These are phyloP conservation scores for Naganishia sp. DNA, from an alignment of 1,284 basidiomycete genomes.

Conservation along the genomic window DNA sequence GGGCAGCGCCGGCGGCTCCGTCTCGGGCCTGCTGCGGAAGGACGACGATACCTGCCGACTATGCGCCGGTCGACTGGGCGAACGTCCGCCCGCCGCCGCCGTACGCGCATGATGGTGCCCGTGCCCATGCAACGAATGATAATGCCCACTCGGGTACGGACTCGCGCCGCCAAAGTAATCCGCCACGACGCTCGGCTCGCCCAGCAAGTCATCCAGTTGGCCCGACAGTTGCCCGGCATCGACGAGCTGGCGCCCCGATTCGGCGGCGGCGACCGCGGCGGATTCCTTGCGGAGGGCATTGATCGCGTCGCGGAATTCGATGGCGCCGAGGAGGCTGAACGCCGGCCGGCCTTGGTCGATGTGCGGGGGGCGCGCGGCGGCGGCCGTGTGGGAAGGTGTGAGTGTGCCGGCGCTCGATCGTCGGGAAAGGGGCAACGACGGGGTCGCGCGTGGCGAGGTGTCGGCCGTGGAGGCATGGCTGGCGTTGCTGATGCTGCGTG, in stretches of 20 bases:
- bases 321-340: slow-evolving; percentile 86
- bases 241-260: slow-evolving; percentile 5
- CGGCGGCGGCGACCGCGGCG: slow-evolving; percentile 23
- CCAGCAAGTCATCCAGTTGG: slow-evolving; percentile 13
- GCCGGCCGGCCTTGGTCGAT: slow-evolving; percentile 45
- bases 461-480: not conserved
- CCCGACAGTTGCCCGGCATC: slow-evolving; percentile 7
- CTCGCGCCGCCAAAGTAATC: slow-evolving; percentile 31
- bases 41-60: slow-evolving; percentile 35
- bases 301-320: slow-evolving; percentile 90
- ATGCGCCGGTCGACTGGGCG: slow-evolving; percentile 27
- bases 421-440: slow-evolving; percentile 2
- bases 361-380: slow-evolving; percentile 11
- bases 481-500: slow-evolving; percentile 14
- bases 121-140: slow-evolving; percentile 29
- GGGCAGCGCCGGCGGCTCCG: not conserved
- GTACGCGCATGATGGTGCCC: slow-evolving; percentile 11
- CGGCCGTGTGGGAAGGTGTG: not conserved
- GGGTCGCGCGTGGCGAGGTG: not conserved
- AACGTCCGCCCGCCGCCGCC: slow-evolving; percentile 3
- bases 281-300: slow-evolving; percentile 66
- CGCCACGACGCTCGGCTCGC: slow-evolving; percentile 24
- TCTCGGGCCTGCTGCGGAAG: not conserved
- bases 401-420: slow-evolving; percentile 12
- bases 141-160: slow-evolving; percentile 32